Evolutionary conservation across 1,139 yeast genomes (phyloP).

Genomic region (Suhomyces terraborum): DNA sequence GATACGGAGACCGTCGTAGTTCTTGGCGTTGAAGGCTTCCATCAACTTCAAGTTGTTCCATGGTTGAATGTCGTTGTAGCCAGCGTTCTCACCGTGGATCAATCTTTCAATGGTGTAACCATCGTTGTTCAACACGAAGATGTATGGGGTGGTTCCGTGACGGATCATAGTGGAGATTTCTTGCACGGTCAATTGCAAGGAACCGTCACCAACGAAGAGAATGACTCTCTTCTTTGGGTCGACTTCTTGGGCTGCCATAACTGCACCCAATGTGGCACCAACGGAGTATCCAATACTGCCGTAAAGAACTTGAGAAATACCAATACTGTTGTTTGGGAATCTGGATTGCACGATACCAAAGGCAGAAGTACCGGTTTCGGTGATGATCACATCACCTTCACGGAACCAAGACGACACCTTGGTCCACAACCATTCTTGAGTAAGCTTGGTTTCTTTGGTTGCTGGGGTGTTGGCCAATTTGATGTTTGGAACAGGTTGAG

Average conservation of each 20-base stretch:
- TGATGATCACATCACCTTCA: conserved; percentile 39
- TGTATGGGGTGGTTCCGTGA: conserved; percentile 62
- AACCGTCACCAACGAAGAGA: conserved; percentile 87
- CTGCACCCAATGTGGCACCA: conserved; percentile 36
- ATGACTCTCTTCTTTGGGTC: conserved; percentile 72
- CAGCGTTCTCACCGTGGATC: conserved; percentile 77
- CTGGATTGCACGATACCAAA: conserved; percentile 43
- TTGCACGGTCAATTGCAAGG: conserved; percentile 84
- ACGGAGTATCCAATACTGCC: conserved; percentile 37
- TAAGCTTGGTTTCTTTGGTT: conserved; percentile 20
- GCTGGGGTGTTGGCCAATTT: conserved; percentile 37
- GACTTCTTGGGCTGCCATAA: conserved; percentile 55
- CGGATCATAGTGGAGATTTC: conserved; percentile 83
- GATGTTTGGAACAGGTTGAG: conserved; percentile 50
- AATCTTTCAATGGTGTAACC: conserved; percentile 90
- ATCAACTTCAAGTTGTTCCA: conserved; percentile 76
- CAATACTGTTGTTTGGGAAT: conserved; percentile 38
- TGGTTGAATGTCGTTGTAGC: conserved; percentile 77
- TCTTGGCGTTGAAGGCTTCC: conserved; percentile 71
- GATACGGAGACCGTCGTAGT: conserved; percentile 56
- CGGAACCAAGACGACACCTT: conserved; percentile 35
- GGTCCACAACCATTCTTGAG: conserved; percentile 43
- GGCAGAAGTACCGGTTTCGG: conserved; percentile 47
- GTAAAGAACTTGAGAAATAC: conserved; percentile 43
- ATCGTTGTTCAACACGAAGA: conserved; percentile 82